Evolutionary conservation across 768 basidiomycete genomes (phyloP).

Genomic region (Mycena galericulata): DNA sequence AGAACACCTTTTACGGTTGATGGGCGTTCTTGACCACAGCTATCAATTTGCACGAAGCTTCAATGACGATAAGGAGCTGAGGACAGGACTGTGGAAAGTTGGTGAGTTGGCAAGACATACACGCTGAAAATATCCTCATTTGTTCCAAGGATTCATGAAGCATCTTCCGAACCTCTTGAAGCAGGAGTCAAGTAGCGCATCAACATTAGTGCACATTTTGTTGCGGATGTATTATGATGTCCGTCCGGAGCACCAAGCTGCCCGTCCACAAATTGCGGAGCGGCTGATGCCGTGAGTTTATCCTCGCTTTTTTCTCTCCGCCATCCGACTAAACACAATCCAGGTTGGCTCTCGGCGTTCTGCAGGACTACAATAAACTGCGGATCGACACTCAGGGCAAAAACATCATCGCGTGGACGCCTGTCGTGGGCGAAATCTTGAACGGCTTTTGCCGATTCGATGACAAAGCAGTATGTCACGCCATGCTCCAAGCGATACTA

Average conservation of each 20-base stretch:
- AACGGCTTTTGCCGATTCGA: conserved; percentile 93
- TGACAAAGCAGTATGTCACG: conserved; percentile 82
- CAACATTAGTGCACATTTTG: conserved; percentile 92
- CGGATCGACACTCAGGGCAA: conserved; percentile 92
- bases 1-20: conserved; percentile 90
- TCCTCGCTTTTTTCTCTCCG: not conserved
- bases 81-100: conserved; percentile 99
- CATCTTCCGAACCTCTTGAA: conserved; percentile 97
- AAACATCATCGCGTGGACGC: conserved; percentile 97
- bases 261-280: conserved; percentile 83
- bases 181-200: conserved; percentile 97
- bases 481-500: conserved; percentile 6
- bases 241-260: conserved; percentile 87
- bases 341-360: conserved; percentile 88
- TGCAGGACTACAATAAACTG: conserved; percentile 92
- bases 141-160: conserved; percentile 92
- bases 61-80: conserved; percentile 97
- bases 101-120: conserved; percentile 65
- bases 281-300: conserved; percentile 76
- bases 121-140: not conserved
- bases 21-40: conserved; percentile 96
- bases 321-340: conserved; percentile 21
- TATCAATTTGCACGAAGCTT: conserved; percentile 98
- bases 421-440: conserved; percentile 96
- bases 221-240: conserved; percentile 95